Conservation (phyloP, 2,329 filamentous ascomycete species). For the Fusarium virguliforme region DNA sequence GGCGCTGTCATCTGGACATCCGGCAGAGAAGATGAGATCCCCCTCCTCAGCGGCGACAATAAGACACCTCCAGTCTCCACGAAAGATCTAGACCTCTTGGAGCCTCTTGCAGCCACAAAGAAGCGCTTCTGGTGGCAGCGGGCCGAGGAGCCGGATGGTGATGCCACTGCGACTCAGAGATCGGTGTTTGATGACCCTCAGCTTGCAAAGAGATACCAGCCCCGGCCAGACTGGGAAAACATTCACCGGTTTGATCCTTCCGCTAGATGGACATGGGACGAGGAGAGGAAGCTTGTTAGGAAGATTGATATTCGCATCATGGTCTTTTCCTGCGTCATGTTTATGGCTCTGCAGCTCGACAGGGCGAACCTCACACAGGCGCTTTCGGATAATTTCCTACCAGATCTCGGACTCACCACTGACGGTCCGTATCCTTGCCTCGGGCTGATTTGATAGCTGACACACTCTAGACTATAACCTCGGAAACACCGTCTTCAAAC, state of each 20-base stretch:
- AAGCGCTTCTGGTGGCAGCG: constrained; percentile 14
- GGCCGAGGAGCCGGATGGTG: constrained; percentile 10
- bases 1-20: not conserved
- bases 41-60: constrained; percentile 17
- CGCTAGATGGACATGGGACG: constrained; percentile 61
- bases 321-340: constrained; percentile 63
- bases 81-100: not conserved
- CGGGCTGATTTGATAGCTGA: not conserved
- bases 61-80: constrained; percentile 3
- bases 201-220: constrained; percentile 56
- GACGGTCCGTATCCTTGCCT: constrained; percentile 51
- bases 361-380: constrained; percentile 65
- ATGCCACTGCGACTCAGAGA: constrained; percentile 57
- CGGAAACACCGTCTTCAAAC: constrained; percentile 55
- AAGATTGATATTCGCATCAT: constrained; percentile 57
- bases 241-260: constrained; percentile 65
- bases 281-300: constrained; percentile 36
- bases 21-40: constrained; percentile 12
- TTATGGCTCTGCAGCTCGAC: constrained; percentile 64
- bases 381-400: constrained; percentile 64
- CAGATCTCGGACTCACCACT: constrained; percentile 61
- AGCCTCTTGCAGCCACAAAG: not conserved
- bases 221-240: constrained; percentile 58
- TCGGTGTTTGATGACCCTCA: constrained; percentile 64
- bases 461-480: constrained; percentile 53